Percentiles rank a stretch among this genome's conserved stretches.
These are phyloP conservation scores for Balansia obtecta DNA, from an alignment of 2,329 filamentous ascomycete species.

Conservation along the genomic window DNA sequence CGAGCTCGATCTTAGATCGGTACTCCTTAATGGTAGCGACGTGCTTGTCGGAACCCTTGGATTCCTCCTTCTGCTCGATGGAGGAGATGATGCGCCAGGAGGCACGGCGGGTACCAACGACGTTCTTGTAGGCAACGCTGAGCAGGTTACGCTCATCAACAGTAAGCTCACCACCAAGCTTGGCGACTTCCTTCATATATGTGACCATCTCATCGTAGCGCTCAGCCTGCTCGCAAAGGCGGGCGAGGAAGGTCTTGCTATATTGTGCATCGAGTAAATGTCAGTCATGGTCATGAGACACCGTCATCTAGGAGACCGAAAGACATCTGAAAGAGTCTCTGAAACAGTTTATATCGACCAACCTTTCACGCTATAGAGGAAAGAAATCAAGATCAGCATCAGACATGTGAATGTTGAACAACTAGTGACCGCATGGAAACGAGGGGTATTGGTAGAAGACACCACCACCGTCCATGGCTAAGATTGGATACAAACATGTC, in stretches of 20 bases:
- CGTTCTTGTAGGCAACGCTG: slow-evolving; percentile 99
- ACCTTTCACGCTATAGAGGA: slow-evolving; percentile 54
- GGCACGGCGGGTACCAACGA: slow-evolving; percentile 93
- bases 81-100: slow-evolving; percentile 99
- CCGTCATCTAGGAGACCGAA: slow-evolving; percentile 3
- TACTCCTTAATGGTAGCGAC: slow-evolving; percentile 90
- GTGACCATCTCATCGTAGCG: slow-evolving; percentile 99
- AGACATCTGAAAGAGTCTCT: slow-evolving; percentile 9
- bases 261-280: slow-evolving; percentile 11
- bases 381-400: slow-evolving; percentile 24
- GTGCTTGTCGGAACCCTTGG: slow-evolving; percentile 94
- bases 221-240: slow-evolving; percentile 99
- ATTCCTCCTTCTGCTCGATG: slow-evolving; percentile 99
- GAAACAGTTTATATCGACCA: slow-evolving; percentile 21
- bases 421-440: slow-evolving; percentile 5
- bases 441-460: not conserved
- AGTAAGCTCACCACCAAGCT: slow-evolving; percentile 66
- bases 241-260: slow-evolving; percentile 99
- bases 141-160: slow-evolving; percentile 99
- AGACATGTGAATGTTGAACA: slow-evolving; percentile 3
- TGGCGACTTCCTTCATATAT: slow-evolving; percentile 99
- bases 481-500: not conserved
- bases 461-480: not conserved
- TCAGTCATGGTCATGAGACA: slow-evolving; percentile 15
- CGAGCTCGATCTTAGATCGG: slow-evolving; percentile 94